Percentiles rank a stretch among this genome's conserved stretches.
These are phyloP conservation scores for Pseudonitzschia pungens DNA, from an alignment of 108 stramenopile species.

Conservation along the genomic window DNA sequence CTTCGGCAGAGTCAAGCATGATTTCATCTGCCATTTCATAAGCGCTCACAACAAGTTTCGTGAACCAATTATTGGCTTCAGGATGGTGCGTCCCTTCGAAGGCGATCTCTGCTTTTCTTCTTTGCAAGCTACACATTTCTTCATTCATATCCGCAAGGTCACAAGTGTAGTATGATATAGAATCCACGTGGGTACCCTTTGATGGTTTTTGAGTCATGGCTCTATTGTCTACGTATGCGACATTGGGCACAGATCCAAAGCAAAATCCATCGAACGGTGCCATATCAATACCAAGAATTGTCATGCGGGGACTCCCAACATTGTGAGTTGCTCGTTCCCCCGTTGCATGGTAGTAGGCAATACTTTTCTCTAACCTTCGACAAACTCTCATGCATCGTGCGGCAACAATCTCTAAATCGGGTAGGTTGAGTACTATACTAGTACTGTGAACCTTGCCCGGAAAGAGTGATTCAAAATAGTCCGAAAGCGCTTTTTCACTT, in stretches of 20 bases:
- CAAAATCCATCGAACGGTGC: constrained; percentile 49
- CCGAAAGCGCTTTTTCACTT: constrained; percentile 73
- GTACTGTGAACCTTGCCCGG: constrained; percentile 79
- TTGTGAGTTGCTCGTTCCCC: constrained; percentile 70
- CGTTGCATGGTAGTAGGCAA: constrained; percentile 69
- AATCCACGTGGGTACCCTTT: constrained; percentile 72
- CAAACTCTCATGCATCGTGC: constrained; percentile 54
- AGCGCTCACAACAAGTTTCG: constrained; percentile 33
- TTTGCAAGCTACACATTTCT: constrained; percentile 53
- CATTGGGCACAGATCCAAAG: constrained; percentile 17
- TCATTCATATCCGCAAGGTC: constrained; percentile 71
- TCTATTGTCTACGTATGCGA: constrained; percentile 41
- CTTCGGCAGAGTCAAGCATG: constrained; percentile 53
- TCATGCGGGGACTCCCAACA: constrained; percentile 70
- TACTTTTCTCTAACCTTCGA: constrained; percentile 78
- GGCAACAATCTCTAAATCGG: constrained; percentile 69
- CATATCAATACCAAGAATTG: constrained; percentile 73
- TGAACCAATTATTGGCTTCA: constrained; percentile 59
- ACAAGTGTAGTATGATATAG: constrained; percentile 76
- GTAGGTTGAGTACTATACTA: constrained; percentile 73
- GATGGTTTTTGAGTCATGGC: constrained; percentile 24
- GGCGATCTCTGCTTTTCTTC: constrained; percentile 64
- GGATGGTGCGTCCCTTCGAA: constrained; percentile 50
- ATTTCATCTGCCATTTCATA: constrained; percentile 44
- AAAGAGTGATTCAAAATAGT: constrained; percentile 87